A percentile compares a stretch with the other conserved stretches of the same genome.
Conservation (phyloP, 148 eudicot genomes). For the Silene latifolia region DNA sequence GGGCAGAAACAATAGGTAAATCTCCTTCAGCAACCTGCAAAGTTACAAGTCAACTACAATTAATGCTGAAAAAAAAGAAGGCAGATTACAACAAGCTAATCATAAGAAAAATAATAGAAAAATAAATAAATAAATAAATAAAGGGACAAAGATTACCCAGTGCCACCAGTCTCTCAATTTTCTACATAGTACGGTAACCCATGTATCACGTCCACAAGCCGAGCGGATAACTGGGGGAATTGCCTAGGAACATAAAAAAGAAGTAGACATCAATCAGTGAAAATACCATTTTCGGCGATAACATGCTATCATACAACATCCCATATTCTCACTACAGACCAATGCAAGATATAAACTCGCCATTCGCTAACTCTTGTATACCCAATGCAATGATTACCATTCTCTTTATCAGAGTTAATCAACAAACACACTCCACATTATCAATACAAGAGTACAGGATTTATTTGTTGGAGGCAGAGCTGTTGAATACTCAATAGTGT, state of each 20-base stretch:
- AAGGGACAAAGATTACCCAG: constrained; percentile 58
- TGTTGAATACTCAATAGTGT: not conserved
- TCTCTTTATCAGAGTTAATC: not conserved
- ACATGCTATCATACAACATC: not conserved
- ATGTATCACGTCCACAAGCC: constrained; percentile 87
- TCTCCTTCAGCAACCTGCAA: constrained; percentile 97
- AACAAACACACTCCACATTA: not conserved
- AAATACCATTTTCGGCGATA: not conserved
- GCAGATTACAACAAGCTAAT: constrained; percentile 10
- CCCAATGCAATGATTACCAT: not conserved
- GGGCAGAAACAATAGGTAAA: constrained; percentile 81
- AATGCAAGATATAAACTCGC: not conserved
- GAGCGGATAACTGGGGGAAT: constrained; percentile 90
- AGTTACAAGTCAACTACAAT: constrained; percentile 18
- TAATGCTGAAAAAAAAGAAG: constrained; percentile 17
- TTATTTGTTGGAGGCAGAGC: not conserved
- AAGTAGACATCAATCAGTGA: not conserved
- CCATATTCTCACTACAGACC: not conserved
- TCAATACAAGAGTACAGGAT: not conserved
- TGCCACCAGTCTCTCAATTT: constrained; percentile 99
- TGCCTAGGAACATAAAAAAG: constrained; percentile 42
- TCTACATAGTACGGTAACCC: constrained; percentile 95
- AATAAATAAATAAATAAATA: not conserved
- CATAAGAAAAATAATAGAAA: not conserved
- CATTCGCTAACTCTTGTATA: not conserved